Percentiles rank a stretch among this genome's conserved stretches.
These are phyloP conservation scores for Tetrahymena thermophila DNA, from an alignment of 73 alveolate genomes.

Conservation along the genomic window DNA sequence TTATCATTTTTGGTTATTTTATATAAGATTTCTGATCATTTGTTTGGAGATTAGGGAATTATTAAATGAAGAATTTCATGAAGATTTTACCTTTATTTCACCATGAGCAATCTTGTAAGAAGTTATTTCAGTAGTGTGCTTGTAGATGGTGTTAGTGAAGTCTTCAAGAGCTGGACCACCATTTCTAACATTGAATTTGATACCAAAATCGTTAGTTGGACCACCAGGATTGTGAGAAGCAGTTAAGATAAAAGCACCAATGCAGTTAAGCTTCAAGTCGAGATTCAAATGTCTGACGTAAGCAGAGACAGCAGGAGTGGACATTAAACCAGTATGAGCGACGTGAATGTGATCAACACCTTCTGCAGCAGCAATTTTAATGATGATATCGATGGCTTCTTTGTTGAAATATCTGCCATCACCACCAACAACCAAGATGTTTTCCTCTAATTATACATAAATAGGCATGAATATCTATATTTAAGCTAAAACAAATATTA, in stretches of 20 bases:
- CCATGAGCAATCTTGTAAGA: constrained; percentile 56
- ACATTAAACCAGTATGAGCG: constrained; percentile 89
- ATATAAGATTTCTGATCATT: background rate
- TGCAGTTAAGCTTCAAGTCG: constrained; percentile 77
- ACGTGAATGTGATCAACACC: constrained; percentile 81
- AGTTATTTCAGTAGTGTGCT: constrained; percentile 58
- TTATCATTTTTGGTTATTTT: too few species aligned
- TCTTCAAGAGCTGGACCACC: constrained; percentile 99
- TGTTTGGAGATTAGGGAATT: too few species aligned
- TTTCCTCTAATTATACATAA: constrained; percentile 12
- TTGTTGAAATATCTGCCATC: constrained; percentile 97
- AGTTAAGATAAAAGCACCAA: constrained; percentile 95
- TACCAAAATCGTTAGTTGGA: constrained; percentile 91
- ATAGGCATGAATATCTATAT: background rate
- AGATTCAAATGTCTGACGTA: constrained; percentile 76
- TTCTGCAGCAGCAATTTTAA: constrained; percentile 90
- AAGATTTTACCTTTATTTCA: background rate
- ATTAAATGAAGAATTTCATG: background rate
- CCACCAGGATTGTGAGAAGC: constrained; percentile 99
- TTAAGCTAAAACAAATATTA: background rate
- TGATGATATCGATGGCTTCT: constrained; percentile 69
- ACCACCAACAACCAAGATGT: constrained; percentile 93
- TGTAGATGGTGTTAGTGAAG: constrained; percentile 76
- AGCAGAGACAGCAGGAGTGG: constrained; percentile 95
- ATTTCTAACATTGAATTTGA: constrained; percentile 88